A percentile compares a stretch with the other conserved stretches of the same genome.
These are phyloP conservation scores for Bryoglossum gracile DNA, from an alignment of 495 filamentous ascomycete genomes.

Conservation along the genomic window DNA sequence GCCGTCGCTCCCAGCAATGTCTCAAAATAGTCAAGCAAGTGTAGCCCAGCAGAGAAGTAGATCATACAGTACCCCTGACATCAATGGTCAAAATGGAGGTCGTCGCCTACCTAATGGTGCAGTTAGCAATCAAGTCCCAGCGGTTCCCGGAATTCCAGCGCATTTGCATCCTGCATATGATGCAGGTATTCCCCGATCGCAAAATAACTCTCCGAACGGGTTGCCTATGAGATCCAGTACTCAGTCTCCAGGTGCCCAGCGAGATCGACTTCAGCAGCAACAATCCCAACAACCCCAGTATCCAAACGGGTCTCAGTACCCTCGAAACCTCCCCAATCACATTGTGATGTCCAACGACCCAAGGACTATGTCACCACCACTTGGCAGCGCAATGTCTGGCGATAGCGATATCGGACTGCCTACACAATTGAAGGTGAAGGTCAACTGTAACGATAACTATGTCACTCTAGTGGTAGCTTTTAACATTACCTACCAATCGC, in stretches of 20 bases:
- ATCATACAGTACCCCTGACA: slow-evolving; percentile 58
- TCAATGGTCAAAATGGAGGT: slow-evolving; percentile 38
- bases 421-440: slow-evolving; percentile 88
- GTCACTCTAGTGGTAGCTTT: slow-evolving; percentile 88
- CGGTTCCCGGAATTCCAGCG: slow-evolving; percentile 49
- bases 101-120: slow-evolving; percentile 28
- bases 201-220: slow-evolving; percentile 45
- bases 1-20: slow-evolving; percentile 75
- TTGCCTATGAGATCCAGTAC: slow-evolving; percentile 42
- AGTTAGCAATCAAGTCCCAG: slow-evolving; percentile 35
- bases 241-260: slow-evolving; percentile 43
- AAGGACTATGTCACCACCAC: slow-evolving; percentile 33
- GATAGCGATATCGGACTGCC: slow-evolving; percentile 51
- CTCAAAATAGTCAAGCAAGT: slow-evolving; percentile 35
- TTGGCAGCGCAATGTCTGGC: slow-evolving; percentile 33
- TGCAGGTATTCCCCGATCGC: slow-evolving; percentile 44
- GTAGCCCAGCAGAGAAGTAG: slow-evolving; percentile 45
- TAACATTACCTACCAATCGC: slow-evolving; percentile 85
- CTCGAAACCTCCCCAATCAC: slow-evolving; percentile 25
- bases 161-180: slow-evolving; percentile 50
- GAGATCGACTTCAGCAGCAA: slow-evolving; percentile 29
- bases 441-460: slow-evolving; percentile 74
- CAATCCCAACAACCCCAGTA: slow-evolving; percentile 16
- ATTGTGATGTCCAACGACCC: slow-evolving; percentile 27
- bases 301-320: slow-evolving; percentile 19